Evolutionary conservation across 2,329 filamentous ascomycete species (phyloP), one percentile per base, ranked within the genome.

Genomic region (Fusarium caatingaense): DNA sequence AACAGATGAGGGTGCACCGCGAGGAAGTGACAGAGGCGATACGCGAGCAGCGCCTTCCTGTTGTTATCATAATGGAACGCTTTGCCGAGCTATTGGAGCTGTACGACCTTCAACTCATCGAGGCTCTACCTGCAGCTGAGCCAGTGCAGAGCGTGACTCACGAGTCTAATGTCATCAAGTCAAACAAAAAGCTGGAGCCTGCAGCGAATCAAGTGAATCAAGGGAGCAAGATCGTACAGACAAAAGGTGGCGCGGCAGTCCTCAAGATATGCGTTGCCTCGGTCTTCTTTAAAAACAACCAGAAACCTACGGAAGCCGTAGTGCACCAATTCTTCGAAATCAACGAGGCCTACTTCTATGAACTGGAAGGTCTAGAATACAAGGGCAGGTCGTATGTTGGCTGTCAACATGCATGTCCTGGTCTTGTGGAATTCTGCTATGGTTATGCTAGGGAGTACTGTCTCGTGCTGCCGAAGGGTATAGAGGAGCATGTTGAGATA

Each of bases 1-100:
- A 37, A n/a, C 10, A 7, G 7, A 37, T 37, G 18, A 37, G 34
- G 3, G 0, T n/a, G 6, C 34, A 37, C 3, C 1, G 18, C 0
- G 9, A 37, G 2, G 34, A 37, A n/a, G 34, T 37, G 10, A 37
- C 34, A 0, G 34, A 37, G 1, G 6, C 34, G 18, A 37, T 37
- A 7, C 18, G 34, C 0, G 4, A n/a, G 10, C 34, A 37, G 3
- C 34, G 34, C 2, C 34, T 37, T 12, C 34, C 34, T 37, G 34
- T 37, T 0, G 10, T 37, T 0, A 37, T 37, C 7, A 37, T 37
- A 0, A 37, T 37, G 34, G 34, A 37, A 37, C 34, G 34, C 4
- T 37, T 37, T 37, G 34, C 34, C 12, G 18, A 37, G 34, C 18
- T 37, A 4, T n/a, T 37, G 34, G 34, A 37, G 34, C 10, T 37